A percentile compares a stretch with the other conserved stretches of the same genome.
Conservation (phyloP, 306 rosid genomes). For the Vigna reflexopilosa region DNA sequence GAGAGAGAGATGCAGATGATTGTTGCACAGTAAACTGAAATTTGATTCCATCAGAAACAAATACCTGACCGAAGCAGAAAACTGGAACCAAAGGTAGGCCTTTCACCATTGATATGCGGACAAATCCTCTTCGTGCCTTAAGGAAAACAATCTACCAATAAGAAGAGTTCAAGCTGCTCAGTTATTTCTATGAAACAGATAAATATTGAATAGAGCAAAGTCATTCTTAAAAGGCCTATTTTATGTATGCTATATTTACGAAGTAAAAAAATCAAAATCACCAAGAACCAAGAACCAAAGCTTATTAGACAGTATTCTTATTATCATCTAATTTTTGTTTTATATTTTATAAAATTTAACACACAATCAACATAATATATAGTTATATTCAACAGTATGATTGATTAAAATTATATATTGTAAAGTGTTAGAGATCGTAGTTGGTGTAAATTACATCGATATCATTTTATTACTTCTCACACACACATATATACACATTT, state of each 20-base stretch:
- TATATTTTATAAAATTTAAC: too few relatives aligned
- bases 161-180: constrained; percentile 17
- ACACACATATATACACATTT: neutral
- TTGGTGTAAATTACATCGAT: too few relatives aligned
- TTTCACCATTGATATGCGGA: constrained; percentile 82
- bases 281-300: constrained; percentile 25
- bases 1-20: neutral
- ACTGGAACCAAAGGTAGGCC: constrained; percentile 91
- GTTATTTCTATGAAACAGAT: constrained; percentile 7
- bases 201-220: constrained; percentile 24
- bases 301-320: neutral
- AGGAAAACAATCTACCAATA: constrained; percentile 70
- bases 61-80: constrained; percentile 96
- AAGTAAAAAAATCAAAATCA: constrained; percentile 25
- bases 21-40: neutral
- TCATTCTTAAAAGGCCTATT: constrained; percentile 34
- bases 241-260: constrained; percentile 30
- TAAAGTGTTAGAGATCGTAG: too few relatives aligned
- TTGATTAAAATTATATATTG: too few relatives aligned
- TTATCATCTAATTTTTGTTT: too few relatives aligned
- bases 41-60: constrained; percentile 4
- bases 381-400: too few relatives aligned
- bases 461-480: too few relatives aligned
- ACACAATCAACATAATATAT: too few relatives aligned
- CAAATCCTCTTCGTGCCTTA: constrained; percentile 83